Base-by-base conservation (phyloP, 2,329 filamentous ascomycete genomes). In the Aspergillus melleus region DNA sequence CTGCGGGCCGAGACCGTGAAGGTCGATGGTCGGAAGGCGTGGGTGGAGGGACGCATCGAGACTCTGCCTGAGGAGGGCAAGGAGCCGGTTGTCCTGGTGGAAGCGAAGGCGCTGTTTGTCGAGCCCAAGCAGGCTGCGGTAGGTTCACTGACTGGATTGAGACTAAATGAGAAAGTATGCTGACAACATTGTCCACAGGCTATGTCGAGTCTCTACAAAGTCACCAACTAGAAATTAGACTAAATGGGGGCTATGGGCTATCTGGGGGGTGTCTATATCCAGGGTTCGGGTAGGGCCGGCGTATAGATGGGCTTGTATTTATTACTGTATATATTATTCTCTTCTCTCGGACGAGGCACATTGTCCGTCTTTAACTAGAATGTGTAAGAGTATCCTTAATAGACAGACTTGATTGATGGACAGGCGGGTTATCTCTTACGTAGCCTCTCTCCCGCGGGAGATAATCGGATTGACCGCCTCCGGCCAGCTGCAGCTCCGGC, bases 21-120 rank as follows among this genome's bases (percentile, higher is more conserved):
- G 79, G 90, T 94, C 1, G 92, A 98, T 72, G 94, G 95, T 1
- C 84, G 95, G 63, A 98, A 98, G 80, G 94, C 92, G 12, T 97
- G 92, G 92, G 92, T 97, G 1, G 89, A 90, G 77, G 95, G 92
- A 1, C 85, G 86, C 67, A 88, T 98, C 68, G 92, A 96, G 83
- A 88, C 91, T 57, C 77, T 98, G 61, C 85, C 85, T 60, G 78
- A 82, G 26, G 80, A 86, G 36, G 86, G 86, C 9, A 84, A 88
- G 75, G 80, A 83, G 67, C 87, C 88, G 1, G 77, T 83, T 16
- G 83, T 93, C 52, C 75, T 97, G 60, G 92, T 90, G 8, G 91
- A 96, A 77, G 94, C 91, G 0, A 89, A 90, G 72, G 92, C 89
- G 2, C 77, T 99, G 66, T 98, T 96, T 74, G 85, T 98, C 69